A percentile compares a stretch with the other conserved stretches of the same genome.
Conservation (phyloP, 2,329 filamentous ascomycete species). For the Penicillium sp. region DNA sequence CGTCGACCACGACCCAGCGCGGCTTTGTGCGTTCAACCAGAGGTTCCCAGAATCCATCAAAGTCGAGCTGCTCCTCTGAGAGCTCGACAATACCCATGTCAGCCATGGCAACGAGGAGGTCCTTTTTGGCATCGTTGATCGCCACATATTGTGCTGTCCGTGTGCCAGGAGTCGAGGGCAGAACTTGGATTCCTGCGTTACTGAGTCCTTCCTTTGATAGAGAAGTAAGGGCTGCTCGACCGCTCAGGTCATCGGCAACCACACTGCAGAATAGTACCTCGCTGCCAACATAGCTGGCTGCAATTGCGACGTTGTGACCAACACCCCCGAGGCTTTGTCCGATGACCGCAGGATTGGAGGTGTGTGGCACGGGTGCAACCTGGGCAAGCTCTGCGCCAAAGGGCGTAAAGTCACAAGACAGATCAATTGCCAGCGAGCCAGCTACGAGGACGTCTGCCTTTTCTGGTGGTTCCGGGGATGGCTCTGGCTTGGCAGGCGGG, state of each 20-base stretch:
- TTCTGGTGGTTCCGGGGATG: constrained; percentile 11
- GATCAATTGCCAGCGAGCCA: constrained; percentile 85
- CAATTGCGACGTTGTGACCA: constrained; percentile 86
- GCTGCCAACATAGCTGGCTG: constrained; percentile 70
- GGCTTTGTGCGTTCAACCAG: constrained; percentile 60
- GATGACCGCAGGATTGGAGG: constrained; percentile 83
- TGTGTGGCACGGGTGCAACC: constrained; percentile 59
- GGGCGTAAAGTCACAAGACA: constrained; percentile 76
- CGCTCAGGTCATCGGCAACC: constrained; percentile 77
- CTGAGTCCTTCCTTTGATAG: constrained; percentile 62
- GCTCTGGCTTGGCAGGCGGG: constrained; percentile 8
- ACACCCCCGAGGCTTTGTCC: constrained; percentile 86
- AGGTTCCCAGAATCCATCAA: constrained; percentile 62
- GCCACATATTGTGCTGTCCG: constrained; percentile 90
- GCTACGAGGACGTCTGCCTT: constrained; percentile 76
- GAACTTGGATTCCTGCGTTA: constrained; percentile 64
- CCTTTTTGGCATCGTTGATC: constrained; percentile 79
- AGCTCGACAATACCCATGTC: constrained; percentile 83
- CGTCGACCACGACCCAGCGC: constrained; percentile 82
- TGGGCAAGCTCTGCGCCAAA: constrained; percentile 38
- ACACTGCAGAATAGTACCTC: constrained; percentile 75
- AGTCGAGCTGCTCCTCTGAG: constrained; percentile 43
- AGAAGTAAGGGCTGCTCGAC: constrained; percentile 69
- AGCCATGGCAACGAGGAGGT: constrained; percentile 89
- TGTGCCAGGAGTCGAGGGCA: constrained; percentile 55